Evolutionary conservation across 129 eudicot genomes (phyloP).

Genomic region (Lactuca sativa): DNA sequence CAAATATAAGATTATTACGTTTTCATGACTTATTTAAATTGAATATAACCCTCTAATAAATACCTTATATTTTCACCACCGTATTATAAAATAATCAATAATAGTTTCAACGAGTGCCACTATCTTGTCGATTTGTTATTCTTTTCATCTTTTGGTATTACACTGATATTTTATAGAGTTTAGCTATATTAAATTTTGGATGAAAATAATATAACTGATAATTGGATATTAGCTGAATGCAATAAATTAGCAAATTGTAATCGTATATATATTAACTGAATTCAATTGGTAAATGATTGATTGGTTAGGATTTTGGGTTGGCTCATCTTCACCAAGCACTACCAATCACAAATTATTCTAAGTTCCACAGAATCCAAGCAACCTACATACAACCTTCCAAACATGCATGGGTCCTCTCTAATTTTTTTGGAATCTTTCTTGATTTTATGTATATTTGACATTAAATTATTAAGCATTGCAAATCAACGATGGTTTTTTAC

Average conservation of each 20-base stretch:
- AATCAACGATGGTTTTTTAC: background rate
- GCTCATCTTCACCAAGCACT: conserved; percentile 32
- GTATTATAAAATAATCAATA: no score
- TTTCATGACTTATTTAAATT: background rate
- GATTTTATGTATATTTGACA: conserved; percentile 6
- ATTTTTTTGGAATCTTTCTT: conserved; percentile 34
- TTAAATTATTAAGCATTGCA: background rate
- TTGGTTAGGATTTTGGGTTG: conserved; percentile 36
- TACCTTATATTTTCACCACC: no score
- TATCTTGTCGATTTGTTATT: background rate
- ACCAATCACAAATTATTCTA: conserved; percentile 28
- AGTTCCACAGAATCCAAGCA: conserved; percentile 28
- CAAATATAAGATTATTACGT: background rate
- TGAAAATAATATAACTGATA: background rate
- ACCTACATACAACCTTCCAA: conserved; percentile 36
- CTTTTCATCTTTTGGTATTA: background rate
- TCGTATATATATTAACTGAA: background rate
- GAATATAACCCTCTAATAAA: background rate
- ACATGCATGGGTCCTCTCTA: conserved; percentile 19
- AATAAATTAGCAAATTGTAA: background rate
- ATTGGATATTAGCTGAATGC: background rate
- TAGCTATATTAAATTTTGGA: no score
- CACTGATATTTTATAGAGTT: no score
- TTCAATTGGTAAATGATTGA: conserved; percentile 21
- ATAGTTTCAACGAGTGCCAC: background rate